These are phyloP conservation scores for Colletotrichum ledebouriae DNA, from an alignment of 2,329 filamentous ascomycete genomes.

Conservation along the genomic window DNA sequence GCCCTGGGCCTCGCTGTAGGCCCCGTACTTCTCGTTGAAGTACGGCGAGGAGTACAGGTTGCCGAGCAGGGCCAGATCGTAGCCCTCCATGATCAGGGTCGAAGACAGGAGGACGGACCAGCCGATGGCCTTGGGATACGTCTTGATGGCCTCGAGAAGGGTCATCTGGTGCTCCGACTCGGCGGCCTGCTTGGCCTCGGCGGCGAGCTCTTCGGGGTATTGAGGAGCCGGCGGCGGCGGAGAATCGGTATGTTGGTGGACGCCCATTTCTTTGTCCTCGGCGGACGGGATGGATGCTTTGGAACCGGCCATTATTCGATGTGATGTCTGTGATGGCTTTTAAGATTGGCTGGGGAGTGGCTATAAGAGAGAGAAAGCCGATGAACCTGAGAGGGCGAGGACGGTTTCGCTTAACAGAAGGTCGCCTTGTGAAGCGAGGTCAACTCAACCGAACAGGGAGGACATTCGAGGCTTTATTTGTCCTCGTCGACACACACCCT, in stretches of 20 bases:
- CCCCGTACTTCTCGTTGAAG: slow-evolving; percentile 63
- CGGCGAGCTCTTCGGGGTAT: slow-evolving; percentile 46
- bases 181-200: slow-evolving; percentile 57
- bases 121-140: slow-evolving; percentile 61
- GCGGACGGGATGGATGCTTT: slow-evolving; percentile 25
- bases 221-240: background rate
- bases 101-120: slow-evolving; percentile 62
- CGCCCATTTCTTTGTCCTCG: slow-evolving; percentile 43
- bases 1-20: slow-evolving; percentile 48
- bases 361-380: background rate
- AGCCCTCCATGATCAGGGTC: slow-evolving; percentile 65
- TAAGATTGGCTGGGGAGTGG: background rate
- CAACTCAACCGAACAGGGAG: slow-evolving; percentile 11
- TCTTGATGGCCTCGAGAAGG: slow-evolving; percentile 55
- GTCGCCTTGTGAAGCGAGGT: slow-evolving; percentile 4
- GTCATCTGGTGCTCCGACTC: slow-evolving; percentile 58
- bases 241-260: slow-evolving; percentile 46
- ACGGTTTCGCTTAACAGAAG: background rate
- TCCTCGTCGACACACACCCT: slow-evolving; percentile 17
- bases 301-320: slow-evolving; percentile 43
- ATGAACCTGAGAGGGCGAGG: background rate
- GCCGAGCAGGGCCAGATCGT: slow-evolving; percentile 64
- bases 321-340: background rate
- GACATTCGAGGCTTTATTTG: slow-evolving; percentile 39
- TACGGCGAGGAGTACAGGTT: slow-evolving; percentile 63